Evolutionary conservation across 2,329 filamentous ascomycete genomes (phyloP).

Genomic region (Pestalotiopsis sp.): DNA sequence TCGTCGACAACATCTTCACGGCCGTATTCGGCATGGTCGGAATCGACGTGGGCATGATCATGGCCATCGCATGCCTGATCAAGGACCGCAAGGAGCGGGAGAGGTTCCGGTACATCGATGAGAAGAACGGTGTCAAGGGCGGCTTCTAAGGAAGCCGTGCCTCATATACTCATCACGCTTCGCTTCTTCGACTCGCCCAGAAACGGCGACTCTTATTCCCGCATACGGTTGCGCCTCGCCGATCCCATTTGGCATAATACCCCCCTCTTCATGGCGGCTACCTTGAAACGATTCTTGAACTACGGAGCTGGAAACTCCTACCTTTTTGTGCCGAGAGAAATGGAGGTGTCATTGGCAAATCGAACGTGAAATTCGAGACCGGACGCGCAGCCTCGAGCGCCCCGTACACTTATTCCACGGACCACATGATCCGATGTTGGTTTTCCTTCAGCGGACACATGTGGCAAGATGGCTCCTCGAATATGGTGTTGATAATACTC

Average conservation of each 20-base stretch:
- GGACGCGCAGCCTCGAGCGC: not conserved
- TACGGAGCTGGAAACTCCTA: slow-evolving; percentile 7
- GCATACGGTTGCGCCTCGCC: not conserved
- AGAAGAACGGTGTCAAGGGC: slow-evolving; percentile 66
- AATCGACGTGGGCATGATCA: slow-evolving; percentile 67
- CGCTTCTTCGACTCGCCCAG: not conserved
- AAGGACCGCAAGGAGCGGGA: slow-evolving; percentile 82
- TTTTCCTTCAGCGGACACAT: not conserved
- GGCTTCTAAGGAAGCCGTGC: slow-evolving; percentile 41
- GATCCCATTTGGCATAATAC: slow-evolving; percentile 6
- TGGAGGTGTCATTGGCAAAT: not conserved
- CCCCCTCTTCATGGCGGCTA: not conserved
- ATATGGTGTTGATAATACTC: not conserved
- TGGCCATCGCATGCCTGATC: slow-evolving; percentile 74
- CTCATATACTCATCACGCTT: not conserved
- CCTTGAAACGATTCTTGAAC: not conserved
- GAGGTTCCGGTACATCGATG: slow-evolving; percentile 78
- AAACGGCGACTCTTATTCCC: slow-evolving; percentile 2
- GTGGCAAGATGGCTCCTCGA: not conserved
- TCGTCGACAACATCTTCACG: slow-evolving; percentile 78
- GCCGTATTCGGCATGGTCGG: slow-evolving; percentile 78
- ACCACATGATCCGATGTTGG: not conserved
- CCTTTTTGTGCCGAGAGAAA: not conserved
- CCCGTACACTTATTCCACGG: not conserved
- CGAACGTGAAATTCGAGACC: not conserved